A percentile compares a stretch with the other conserved stretches of the same genome.
phyloP scores from a whole-genome alignment of 306 rosid genomes.

The Quercus bicolor region DNA sequence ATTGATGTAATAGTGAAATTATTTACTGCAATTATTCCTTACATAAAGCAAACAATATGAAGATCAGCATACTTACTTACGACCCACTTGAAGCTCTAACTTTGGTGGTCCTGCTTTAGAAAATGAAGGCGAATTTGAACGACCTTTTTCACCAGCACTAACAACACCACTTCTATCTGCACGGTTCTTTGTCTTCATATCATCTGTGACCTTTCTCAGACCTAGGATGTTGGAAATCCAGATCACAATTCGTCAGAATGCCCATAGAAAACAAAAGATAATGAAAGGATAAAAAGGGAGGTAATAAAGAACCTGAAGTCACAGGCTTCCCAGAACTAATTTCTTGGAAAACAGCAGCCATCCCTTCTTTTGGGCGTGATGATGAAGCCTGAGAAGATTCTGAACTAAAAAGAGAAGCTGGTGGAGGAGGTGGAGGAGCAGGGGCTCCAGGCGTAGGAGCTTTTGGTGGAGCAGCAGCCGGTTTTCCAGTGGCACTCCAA shows the following conservation, averaged over 20 bases:
- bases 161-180: conserved; percentile 78
- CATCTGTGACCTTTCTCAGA: conserved; percentile 82
- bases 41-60: conserved; percentile 6
- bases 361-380: conserved; percentile 75
- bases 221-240: conserved; percentile 40
- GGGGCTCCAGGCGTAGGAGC: conserved; percentile 59
- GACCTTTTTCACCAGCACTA: conserved; percentile 50
- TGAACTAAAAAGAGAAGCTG: conserved; percentile 80
- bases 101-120: conserved; percentile 84
- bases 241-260: conserved; percentile 17
- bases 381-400: conserved; percentile 82
- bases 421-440: conserved; percentile 82
- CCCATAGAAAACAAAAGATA: conserved; percentile 5
- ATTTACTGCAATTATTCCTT: conserved; percentile 13
- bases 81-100: conserved; percentile 98
- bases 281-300: not conserved
- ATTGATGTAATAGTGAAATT: conserved; percentile 6
- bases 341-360: conserved; percentile 92
- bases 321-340: conserved; percentile 60
- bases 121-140: conserved; percentile 41
- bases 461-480: conserved; percentile 50
- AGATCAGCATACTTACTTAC: conserved; percentile 62
- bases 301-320: conserved; percentile 55
- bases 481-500: conserved; percentile 80
- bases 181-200: conserved; percentile 92